Base-by-base conservation (phyloP, 768 basidiomycete genomes). In the Galerina marginata region DNA sequence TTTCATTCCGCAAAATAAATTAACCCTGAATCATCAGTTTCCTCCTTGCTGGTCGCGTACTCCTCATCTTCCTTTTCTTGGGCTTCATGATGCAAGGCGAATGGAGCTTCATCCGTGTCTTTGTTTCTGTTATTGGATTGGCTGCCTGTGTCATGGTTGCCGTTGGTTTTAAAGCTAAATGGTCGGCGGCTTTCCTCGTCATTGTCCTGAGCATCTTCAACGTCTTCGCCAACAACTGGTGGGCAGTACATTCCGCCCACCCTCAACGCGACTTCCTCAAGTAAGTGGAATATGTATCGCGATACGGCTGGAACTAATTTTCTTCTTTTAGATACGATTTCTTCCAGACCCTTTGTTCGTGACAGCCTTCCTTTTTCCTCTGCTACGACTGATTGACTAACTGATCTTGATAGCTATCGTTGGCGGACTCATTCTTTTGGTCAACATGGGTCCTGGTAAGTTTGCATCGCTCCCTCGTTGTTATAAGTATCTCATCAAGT, bases 191-290 rank as follows among this genome's bases (percentile, higher is more conserved):
- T 11, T 99, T 99, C 87, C 86, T 99, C 61, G 96, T 98, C 60
- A 76, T 97, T 64, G 83, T 95, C 3, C 77, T 99, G 69, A 93
- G 92, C 71, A 75, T 93, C 68, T 98, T 99, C 89, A 99, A 99
- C 73, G 95, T 96, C 37, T 93, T 96, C 69, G 93, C 92, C 75
- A 99, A 99, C 83, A 97, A 98, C 78, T 99, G 93, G 92, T 99
- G 96, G 96, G 89, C 85, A 66, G 89, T 99, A 23, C 90, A 95
- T 74, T 85, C 89, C 46, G 86, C 89, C 45, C 97, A 99, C 75
- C 96, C 96, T 64, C 93, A 96, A 70, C 86, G 96, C 25, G 97
- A 99, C 73, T 99, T 99, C 88, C 86, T 99, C 70, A 98, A 98
- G 92, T 96, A 71, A 65, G 90, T 80, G 33, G n/a, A 3, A n/a